Evolutionary conservation across 2,329 filamentous ascomycete species (phyloP).

Genomic region (Fusarium camptoceras): DNA sequence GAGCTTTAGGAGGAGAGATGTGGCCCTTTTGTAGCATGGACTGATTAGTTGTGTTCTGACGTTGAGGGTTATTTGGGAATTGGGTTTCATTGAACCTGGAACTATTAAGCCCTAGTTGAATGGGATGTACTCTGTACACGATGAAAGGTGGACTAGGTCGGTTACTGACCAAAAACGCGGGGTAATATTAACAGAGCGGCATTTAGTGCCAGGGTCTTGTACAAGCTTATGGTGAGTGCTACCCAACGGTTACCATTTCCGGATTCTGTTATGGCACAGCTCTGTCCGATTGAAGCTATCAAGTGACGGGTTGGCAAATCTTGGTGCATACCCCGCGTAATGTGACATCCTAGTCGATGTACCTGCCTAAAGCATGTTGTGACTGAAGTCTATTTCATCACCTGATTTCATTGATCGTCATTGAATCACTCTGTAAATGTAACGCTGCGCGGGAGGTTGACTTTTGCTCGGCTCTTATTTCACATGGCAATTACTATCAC

Average conservation of each 20-base stretch:
- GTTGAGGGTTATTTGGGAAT: no score
- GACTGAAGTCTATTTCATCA: not conserved
- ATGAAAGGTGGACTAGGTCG: no score
- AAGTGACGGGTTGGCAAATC: rapidly evolving
- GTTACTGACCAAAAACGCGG: no score
- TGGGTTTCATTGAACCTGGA: no score
- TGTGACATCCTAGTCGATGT: not conserved
- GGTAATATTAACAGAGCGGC: not conserved
- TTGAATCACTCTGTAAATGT: no score
- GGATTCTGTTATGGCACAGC: not conserved
- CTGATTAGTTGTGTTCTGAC: not conserved
- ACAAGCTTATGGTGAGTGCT: not conserved
- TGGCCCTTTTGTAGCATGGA: not conserved
- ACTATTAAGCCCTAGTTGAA: no score
- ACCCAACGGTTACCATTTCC: not conserved
- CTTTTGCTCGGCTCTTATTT: not conserved
- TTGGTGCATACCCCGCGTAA: not conserved
- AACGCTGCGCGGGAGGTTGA: not conserved
- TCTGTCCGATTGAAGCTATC: not conserved
- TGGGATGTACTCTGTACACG: no score
- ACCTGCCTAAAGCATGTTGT: not conserved
- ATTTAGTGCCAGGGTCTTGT: not conserved
- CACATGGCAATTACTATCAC: rapidly evolving
- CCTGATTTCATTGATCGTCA: not conserved
- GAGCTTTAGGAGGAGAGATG: not conserved